These are phyloP conservation scores for Pugionium dolabratum DNA, from an alignment of 345 rosid genomes.

Conservation along the genomic window DNA sequence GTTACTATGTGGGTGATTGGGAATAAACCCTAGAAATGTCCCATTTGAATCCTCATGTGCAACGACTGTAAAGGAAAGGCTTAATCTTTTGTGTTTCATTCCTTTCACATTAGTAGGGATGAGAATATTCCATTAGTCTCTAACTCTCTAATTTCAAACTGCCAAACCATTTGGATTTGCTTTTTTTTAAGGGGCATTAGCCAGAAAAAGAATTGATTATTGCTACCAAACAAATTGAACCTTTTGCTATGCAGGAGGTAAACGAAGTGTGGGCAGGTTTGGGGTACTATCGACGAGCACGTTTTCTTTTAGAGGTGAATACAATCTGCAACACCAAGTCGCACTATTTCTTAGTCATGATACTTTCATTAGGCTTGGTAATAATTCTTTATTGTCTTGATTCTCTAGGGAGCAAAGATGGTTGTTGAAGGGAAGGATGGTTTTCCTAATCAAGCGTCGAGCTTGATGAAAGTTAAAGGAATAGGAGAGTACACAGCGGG, in stretches of 20 bases:
- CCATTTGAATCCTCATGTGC: too few relatives aligned
- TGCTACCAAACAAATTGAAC: slow-evolving; percentile 2
- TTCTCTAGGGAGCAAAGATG: slow-evolving; percentile 71
- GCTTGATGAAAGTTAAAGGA: slow-evolving; percentile 62
- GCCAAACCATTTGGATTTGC: too few relatives aligned
- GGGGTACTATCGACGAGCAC: slow-evolving; percentile 90
- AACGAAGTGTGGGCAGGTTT: slow-evolving; percentile 98
- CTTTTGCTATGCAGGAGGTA: slow-evolving; percentile 87
- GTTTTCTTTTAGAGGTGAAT: slow-evolving; percentile 82
- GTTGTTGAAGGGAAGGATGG: slow-evolving; percentile 50
- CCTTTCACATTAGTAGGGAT: too few relatives aligned
- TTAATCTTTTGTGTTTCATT: too few relatives aligned
- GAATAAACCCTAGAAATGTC: too few relatives aligned
- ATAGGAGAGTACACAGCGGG: slow-evolving; percentile 85
- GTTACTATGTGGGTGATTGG: too few relatives aligned
- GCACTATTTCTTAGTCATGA: too few relatives aligned
- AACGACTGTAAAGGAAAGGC: too few relatives aligned
- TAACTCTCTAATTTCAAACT: too few relatives aligned
- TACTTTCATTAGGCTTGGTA: neutral
- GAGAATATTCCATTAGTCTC: too few relatives aligned
- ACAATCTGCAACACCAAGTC: slow-evolving; percentile 6
- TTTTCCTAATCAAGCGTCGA: slow-evolving; percentile 54
- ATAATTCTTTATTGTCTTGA: slow-evolving; percentile 1
- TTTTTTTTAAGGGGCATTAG: too few relatives aligned
- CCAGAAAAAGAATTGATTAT: too few relatives aligned